phyloP scores from a whole-genome alignment of 2,329 filamentous ascomycete genomes.

The Exserohilum turcica region DNA sequence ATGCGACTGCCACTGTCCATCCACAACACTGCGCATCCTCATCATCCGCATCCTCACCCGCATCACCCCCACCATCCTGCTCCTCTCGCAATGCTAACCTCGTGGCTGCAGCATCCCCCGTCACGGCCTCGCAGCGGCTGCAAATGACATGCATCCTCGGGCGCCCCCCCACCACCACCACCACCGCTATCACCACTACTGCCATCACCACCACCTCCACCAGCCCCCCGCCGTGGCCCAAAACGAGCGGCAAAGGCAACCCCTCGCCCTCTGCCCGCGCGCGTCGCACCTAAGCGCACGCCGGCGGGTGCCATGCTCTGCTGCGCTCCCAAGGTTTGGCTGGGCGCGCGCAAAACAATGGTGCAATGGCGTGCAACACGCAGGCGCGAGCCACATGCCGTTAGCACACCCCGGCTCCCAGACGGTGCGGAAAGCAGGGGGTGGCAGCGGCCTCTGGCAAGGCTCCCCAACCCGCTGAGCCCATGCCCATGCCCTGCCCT shows the following conservation, averaged over 20 bases:
- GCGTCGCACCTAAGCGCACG: constrained; percentile 23
- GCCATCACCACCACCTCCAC: too few relatives aligned
- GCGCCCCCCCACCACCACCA: neutral
- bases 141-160: constrained; percentile 1
- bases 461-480: constrained; percentile 32
- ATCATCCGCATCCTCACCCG: too few relatives aligned
- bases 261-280: too few relatives aligned
- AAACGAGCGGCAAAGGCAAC: constrained; percentile 11
- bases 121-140: neutral
- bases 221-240: constrained; percentile 9
- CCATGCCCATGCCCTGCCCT: too few relatives aligned
- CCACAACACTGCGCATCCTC: too few relatives aligned
- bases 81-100: constrained; percentile 29
- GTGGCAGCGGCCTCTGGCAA: constrained; percentile 28
- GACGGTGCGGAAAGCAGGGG: constrained; percentile 40
- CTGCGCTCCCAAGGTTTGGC: constrained; percentile 24
- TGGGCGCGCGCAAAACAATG: constrained; percentile 33
- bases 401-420: constrained; percentile 27
- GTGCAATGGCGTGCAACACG: constrained; percentile 29
- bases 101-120: constrained; percentile 16
- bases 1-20: too few relatives aligned
- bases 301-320: constrained; percentile 27
- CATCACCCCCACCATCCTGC: too few relatives aligned
- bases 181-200: too few relatives aligned
- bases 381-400: constrained; percentile 24